Evolutionary conservation across 2,329 filamentous ascomycete species (phyloP), one percentile per base, ranked within the genome.

Genomic region (Cadophora gregata): DNA sequence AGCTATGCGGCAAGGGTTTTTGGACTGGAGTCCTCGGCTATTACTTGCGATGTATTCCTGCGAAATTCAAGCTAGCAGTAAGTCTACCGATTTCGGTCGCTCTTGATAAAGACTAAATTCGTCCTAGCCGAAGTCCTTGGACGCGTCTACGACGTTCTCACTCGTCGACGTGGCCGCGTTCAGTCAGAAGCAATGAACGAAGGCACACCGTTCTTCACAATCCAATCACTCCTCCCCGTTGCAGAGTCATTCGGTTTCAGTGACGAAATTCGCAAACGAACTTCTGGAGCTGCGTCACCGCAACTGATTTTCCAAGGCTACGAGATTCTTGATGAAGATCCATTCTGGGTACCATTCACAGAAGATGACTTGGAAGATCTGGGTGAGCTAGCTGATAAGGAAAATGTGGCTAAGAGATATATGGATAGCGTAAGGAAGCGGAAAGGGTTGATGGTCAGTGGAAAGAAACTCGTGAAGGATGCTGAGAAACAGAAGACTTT

Each of bases 41-140:
- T 88, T 98, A 81, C 88, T 99, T 53, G 96, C 96, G 61, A 98
- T 98, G 93, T 99, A 99, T 82, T 93, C 88, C 64, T 97, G 95
- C 78, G 96, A 98, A 78, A 98, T 99, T 75, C 96, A 98, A 84
- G 93, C 95, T 33, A 94, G 92, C 25, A 95, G 88, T 90, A 84
- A 78, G 87, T 80, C 16, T 25, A n/a, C 59, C 27, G 58, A 33
- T 56, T 38, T 36, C 36, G 19, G 27, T 25, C n/a, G 55, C 31
- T 19, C 31, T 4, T 47, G 16, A 1, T 31, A 19, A n/a, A 5
- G 60, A 50, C 69, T 68, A 70, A 77, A 60, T 50, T 33, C 53
- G 31, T 63, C 69, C 70, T 73, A 88, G 89, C 94, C 74, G 96
- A 98, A 79, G 96, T 98, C 50, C 88, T 99, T 5, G 96, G 96